These are phyloP conservation scores for Corylus heterophylla DNA, from an alignment of 306 rosid genomes.

Conservation along the genomic window DNA sequence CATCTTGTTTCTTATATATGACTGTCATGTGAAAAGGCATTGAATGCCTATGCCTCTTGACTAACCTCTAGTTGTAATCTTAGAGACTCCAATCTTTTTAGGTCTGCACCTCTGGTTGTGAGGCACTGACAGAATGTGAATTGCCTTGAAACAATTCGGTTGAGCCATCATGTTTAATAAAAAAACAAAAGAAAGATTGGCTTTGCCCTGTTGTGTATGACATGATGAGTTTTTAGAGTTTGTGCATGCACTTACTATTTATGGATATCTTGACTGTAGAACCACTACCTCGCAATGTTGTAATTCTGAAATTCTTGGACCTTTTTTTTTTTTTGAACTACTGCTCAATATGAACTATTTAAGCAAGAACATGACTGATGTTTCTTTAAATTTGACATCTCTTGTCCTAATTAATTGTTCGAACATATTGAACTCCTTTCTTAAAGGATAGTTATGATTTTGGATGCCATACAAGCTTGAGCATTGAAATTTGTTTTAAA, in stretches of 20 bases:
- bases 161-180: background rate
- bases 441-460: no score
- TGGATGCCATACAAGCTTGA: background rate
- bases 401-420: background rate
- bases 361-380: background rate
- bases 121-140: background rate
- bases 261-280: background rate
- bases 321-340: no score
- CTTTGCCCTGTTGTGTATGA: background rate
- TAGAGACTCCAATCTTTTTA: background rate
- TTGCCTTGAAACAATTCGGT: background rate
- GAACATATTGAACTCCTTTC: background rate
- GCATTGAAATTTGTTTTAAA: background rate
- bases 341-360: background rate
- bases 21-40: background rate
- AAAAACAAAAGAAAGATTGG: background rate
- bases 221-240: background rate
- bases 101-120: background rate
- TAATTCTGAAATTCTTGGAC: no score
- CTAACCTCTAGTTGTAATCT: background rate
- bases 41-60: slow-evolving; percentile 1
- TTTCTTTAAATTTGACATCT: background rate
- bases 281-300: background rate
- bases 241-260: background rate
- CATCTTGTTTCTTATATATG: background rate